Base-by-base conservation (phyloP, 768 basidiomycete species). In the Grammothele lineata region DNA sequence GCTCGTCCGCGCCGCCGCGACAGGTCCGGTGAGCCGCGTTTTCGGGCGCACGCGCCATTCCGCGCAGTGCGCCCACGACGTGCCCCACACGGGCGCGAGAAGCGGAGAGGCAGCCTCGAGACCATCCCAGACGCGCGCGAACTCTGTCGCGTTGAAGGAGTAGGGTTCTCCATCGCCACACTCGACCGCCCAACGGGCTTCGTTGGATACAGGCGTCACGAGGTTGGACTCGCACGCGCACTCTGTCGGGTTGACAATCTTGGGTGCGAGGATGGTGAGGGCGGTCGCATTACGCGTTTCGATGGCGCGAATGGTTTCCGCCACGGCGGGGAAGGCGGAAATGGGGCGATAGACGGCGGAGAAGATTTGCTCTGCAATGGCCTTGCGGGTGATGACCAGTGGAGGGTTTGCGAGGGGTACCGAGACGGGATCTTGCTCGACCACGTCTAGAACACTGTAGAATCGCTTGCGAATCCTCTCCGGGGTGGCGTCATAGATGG, bases 401-500 rank as follows among this genome's bases (percentile, higher is more conserved):
- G 52, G 47, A 4, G 43, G 34, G 10, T 42, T 43, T 5, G 47
- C 47, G 36, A 45, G 40, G 14, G 52, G 39, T 3, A 49, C 27
- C 1, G 47, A 22, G n/a, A 54, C 27, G 1, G 47, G 43, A 3
- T 40, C 27, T 8, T 23, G 26, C 33, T 42, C 35, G 43, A 57
- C 45, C 11, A 34, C 30, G 17, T 39, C 30, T 1, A 53, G 37
- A 25, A 53, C 25, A 9, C 27, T 26, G 19, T 41, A 37, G 33
- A 58, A 53, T 7, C 59, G 57, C 1, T 50, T 43, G 18, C 54
- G 37, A 23, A 66, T 56, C 25, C 40, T 22, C 3, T 39, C 50
- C 1, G 56, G 33, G 27, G 55, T 56, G 1, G 50, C 5, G 34
- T 60, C 60, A 43, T 57, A 56, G 19, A 66, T 39, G 2, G 57